Conservation (phyloP, 208 protist genomes). For the Acanthamoeba sp. region DNA sequence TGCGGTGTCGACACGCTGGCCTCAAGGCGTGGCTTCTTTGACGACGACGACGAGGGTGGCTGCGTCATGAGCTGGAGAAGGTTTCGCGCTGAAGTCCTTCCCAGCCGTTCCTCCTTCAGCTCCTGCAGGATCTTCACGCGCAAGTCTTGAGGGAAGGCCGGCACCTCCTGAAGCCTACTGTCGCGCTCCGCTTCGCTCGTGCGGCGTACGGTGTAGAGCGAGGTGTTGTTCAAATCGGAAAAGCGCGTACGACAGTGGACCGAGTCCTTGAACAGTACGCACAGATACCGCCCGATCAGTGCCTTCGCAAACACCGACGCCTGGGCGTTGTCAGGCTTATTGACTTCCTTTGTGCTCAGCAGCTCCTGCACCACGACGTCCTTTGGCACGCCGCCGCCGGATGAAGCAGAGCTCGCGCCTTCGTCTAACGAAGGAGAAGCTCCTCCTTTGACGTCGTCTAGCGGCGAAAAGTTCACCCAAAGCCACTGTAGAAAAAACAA, state of each 20-base stretch:
- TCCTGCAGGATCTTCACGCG: conserved; percentile 71
- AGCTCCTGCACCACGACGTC: conserved; percentile 41
- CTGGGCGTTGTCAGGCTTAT: conserved; percentile 64
- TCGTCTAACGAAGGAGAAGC: not conserved
- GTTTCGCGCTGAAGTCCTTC: conserved; percentile 71
- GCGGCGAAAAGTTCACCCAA: conserved; percentile 72
- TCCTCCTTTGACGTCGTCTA: not conserved
- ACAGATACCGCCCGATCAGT: conserved; percentile 71
- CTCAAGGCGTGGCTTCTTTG: conserved; percentile 22
- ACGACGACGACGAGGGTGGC: not conserved
- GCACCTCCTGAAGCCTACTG: not conserved
- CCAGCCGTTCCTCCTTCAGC: conserved; percentile 68
- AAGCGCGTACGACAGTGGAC: conserved; percentile 45
- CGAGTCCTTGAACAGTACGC: conserved; percentile 73
- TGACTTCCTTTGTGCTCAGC: conserved; percentile 68
- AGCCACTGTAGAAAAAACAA: conserved; percentile 70
- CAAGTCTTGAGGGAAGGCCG: conserved; percentile 72
- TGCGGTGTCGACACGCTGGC: not conserved
- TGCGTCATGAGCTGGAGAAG: conserved; percentile 73
- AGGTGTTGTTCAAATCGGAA: not conserved
- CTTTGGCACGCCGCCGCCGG: conserved; percentile 26
- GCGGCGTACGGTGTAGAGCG: not conserved
- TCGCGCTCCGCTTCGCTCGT: conserved; percentile 2
- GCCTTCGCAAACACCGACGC: conserved; percentile 73
- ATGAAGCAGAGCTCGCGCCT: not conserved